Base-by-base conservation (phyloP, 768 basidiomycete genomes). In the Tylopilus plumbeoviolaceoides region DNA sequence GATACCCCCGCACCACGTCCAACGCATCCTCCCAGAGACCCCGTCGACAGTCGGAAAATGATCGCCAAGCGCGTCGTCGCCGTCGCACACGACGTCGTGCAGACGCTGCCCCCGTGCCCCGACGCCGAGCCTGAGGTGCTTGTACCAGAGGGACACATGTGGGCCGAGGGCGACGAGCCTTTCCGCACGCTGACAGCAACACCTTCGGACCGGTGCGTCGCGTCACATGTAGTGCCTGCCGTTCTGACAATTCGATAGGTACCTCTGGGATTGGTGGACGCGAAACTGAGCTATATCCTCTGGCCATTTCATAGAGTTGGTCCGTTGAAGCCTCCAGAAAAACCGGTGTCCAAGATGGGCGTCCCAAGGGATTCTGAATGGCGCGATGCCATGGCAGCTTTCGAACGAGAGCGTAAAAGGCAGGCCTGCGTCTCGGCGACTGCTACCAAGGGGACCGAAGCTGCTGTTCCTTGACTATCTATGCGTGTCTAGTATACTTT, bases 81-180 rank as follows among this genome's bases (percentile, higher is more conserved):
- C 4, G 59, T 82, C 20, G 79, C 80, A 61, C 84, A 84, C 8
- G 86, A 89, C 60, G 63, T 65, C 31, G 78, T 90, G 0, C 76
- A 78, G 58, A 86, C 88, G 4, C 70, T 87, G n/a, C 81, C 86
- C 21, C 86, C 87, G 5, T 85, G 83, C 61, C 81, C 82, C 1
- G 75, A 80, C n/a, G 50, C 70, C 5, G 73, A n/a, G n/a, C n/a
- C n/a, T n/a, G n/a, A 80, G 52, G 78, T 84, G 8, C 63, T 53
- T 23, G 68, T 90, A 33, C 87, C 87, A 4, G 53, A 70, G 59
- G 85, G 85, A 1, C 82, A 88, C 54, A 73, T 82, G 36, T 90
- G 88, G 88, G 76, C 89, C 47, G 87, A 90, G 78, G 87, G 66
- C 30, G 63, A 58, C 30, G 61, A 63, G 25, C 40, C 60, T 5